phyloP scores from a whole-genome alignment of 2,329 filamentous ascomycete species.

The Calonectria fujianensis region DNA sequence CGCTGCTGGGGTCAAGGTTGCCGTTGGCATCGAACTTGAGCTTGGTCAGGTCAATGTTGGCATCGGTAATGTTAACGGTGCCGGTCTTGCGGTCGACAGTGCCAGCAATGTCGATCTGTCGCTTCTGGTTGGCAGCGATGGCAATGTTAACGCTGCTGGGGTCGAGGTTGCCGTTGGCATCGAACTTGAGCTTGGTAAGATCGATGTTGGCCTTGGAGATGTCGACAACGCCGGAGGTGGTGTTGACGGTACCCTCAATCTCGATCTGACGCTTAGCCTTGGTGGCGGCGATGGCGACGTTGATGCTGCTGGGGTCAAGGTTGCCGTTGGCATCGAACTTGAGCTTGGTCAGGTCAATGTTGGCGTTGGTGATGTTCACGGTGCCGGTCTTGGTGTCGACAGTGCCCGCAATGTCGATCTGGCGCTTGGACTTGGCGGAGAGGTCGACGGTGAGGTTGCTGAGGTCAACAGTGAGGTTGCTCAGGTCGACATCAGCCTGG shows the following conservation, averaged over 20 bases:
- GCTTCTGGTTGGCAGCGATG: slow-evolving; percentile 18
- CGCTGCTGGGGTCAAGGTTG: slow-evolving; percentile 18
- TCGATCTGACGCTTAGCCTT: slow-evolving; percentile 15
- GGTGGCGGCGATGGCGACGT: background rate
- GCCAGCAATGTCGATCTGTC: slow-evolving; percentile 8
- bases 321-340: slow-evolving; percentile 22
- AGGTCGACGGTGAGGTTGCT: slow-evolving; percentile 16
- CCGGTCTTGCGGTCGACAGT: slow-evolving; percentile 4
- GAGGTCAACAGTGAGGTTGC: slow-evolving; percentile 16
- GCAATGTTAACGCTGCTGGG: slow-evolving; percentile 22
- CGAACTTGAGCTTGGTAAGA: slow-evolving; percentile 15
- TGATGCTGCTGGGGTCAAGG: slow-evolving; percentile 13
- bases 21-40: slow-evolving; percentile 21
- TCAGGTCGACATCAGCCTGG: slow-evolving; percentile 25
- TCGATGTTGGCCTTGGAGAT: slow-evolving; percentile 18
- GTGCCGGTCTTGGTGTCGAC: slow-evolving; percentile 12
- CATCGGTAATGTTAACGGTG: background rate
- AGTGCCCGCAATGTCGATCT: slow-evolving; percentile 3
- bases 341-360: slow-evolving; percentile 13
- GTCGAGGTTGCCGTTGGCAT: slow-evolving; percentile 21
- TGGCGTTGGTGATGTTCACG: slow-evolving; percentile 18
- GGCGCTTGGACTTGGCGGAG: slow-evolving; percentile 11
- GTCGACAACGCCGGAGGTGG: background rate
- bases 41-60: slow-evolving; percentile 15
- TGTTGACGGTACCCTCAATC: background rate